phyloP scores from a whole-genome alignment of 768 basidiomycete species.

The Leucocoprinus birnbaumii region DNA sequence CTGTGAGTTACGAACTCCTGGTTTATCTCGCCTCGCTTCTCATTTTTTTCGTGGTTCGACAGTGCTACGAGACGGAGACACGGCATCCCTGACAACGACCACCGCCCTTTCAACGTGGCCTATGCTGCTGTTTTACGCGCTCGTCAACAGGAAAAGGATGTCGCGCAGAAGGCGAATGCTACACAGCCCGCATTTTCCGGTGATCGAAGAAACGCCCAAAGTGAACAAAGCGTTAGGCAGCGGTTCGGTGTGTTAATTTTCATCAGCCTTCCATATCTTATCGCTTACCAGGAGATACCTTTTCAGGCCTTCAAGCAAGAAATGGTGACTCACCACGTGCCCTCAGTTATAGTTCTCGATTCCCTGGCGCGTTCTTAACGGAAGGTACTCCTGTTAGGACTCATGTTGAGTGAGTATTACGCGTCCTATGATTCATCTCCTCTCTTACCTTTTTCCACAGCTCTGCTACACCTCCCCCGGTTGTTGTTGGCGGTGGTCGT shows the following conservation, averaged over 20 bases:
- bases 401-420: conserved; percentile 5
- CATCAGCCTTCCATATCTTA: conserved; percentile 2
- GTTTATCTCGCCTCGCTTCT: conserved; percentile 1
- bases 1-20: conserved; percentile 40
- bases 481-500: neutral
- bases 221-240: conserved; percentile 42
- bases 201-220: conserved; percentile 32
- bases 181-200: conserved; percentile 24
- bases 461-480: neutral
- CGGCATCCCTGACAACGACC: conserved; percentile 82
- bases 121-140: conserved; percentile 66
- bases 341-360: conserved; percentile 6
- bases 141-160: conserved; percentile 47
- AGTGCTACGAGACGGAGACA: conserved; percentile 74
- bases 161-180: conserved; percentile 25
- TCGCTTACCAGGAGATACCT: conserved; percentile 2
- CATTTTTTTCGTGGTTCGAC: conserved; percentile 13
- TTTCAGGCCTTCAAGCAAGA: conserved; percentile 7
- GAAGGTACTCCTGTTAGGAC: conserved; percentile 5
- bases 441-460: neutral
- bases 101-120: conserved; percentile 85
- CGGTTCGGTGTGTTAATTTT: conserved; percentile 34
- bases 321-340: conserved; percentile 2
- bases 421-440: neutral
- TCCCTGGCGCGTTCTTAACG: conserved; percentile 6